A percentile compares a stretch with the other conserved stretches of the same genome.
These are phyloP conservation scores for Sphaerostilbella broomeana DNA, from an alignment of 2,329 filamentous ascomycete species.

Conservation along the genomic window DNA sequence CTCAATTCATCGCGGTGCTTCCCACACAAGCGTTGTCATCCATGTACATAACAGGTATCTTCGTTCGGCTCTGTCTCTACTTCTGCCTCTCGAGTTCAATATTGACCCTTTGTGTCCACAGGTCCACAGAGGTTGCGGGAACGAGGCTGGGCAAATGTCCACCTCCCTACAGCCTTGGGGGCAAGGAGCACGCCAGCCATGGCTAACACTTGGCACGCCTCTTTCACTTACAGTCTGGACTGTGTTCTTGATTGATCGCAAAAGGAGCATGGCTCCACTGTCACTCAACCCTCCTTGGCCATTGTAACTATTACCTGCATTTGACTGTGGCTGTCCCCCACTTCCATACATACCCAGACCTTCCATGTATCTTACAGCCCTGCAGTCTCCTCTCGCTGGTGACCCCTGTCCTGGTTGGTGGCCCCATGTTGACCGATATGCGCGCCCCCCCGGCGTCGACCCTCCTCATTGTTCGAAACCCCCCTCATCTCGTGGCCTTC, in stretches of 20 bases:
- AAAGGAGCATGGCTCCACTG: slow-evolving; percentile 7
- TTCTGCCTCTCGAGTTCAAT: too few species aligned
- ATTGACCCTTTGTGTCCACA: too few species aligned
- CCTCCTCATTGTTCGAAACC: slow-evolving; percentile 6
- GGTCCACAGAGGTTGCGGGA: too few species aligned
- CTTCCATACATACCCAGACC: slow-evolving; percentile 1
- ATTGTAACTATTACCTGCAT: slow-evolving; percentile 16
- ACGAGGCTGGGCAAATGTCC: slow-evolving; percentile 7
- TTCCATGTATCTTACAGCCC: slow-evolving; percentile 4
- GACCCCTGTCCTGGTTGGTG: slow-evolving; percentile 11
- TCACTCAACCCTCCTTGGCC: slow-evolving; percentile 4
- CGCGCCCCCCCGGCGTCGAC: slow-evolving; percentile 13
- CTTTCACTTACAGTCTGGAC: slow-evolving; percentile 1
- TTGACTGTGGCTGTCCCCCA: slow-evolving; percentile 11
- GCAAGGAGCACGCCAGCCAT: not conserved
- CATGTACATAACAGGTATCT: too few species aligned
- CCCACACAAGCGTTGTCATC: slow-evolving; percentile 9
- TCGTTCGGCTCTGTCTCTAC: too few species aligned
- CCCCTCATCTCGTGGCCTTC: slow-evolving; percentile 6
- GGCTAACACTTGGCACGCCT: not conserved
- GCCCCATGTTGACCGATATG: slow-evolving; percentile 13
- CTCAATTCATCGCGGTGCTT: slow-evolving; percentile 7
- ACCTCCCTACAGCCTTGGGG: slow-evolving; percentile 1
- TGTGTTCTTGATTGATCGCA: slow-evolving; percentile 5
- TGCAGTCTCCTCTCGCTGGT: slow-evolving; percentile 12